Evolutionary conservation across 2,329 filamentous ascomycete genomes (phyloP), one percentile per base, ranked within the genome.

Genomic region (Gaeumannomyces sp.): DNA sequence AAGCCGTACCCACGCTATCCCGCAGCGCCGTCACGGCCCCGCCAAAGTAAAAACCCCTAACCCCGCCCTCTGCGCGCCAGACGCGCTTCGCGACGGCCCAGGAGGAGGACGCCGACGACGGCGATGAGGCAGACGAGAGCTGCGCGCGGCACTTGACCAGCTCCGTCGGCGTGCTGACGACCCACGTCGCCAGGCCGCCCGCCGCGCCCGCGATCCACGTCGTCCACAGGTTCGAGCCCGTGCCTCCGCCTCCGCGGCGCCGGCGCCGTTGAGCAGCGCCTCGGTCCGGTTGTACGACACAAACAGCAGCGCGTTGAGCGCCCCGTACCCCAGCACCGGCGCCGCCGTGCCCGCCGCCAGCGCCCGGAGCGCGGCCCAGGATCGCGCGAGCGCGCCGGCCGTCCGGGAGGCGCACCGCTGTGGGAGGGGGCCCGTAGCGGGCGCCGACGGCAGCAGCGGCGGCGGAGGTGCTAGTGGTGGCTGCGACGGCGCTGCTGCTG

Each of bases 1-100:
- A 97, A 97, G 0, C 93, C 94, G 77, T 97, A 98, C n/a, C 94
- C 94, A 97, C 85, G 65, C 89, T 89, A 76, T 98, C 94, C 62
- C 94, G 83, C 57, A 94, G 73, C 64, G 89, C 91, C 0, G 94
- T 98, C 22, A 97, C 86, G 0, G 79, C 81, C 27, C 94, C 94
- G 27, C 93, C 94, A 67, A 88, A 84, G 73, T 96, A 97, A 28
- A 97, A 76, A 0, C 93, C 93, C 56, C 82, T 80, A 4, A 92
- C 65, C 0, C 89, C 80, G 45, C 45, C 86, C 64, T 81, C 75
- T 1, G 74, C 77, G 50, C 76, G 80, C 71, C 87, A 79, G 31
- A 92, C 85, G 28, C 86, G 80, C 63, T 81, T 84, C 2, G 87
- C 82, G 64, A 95, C 86, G 4, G 74, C 75, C 84, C 84, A 89